Base-by-base conservation (phyloP, 179 eudicot species). In the Beta macrorhiza region DNA sequence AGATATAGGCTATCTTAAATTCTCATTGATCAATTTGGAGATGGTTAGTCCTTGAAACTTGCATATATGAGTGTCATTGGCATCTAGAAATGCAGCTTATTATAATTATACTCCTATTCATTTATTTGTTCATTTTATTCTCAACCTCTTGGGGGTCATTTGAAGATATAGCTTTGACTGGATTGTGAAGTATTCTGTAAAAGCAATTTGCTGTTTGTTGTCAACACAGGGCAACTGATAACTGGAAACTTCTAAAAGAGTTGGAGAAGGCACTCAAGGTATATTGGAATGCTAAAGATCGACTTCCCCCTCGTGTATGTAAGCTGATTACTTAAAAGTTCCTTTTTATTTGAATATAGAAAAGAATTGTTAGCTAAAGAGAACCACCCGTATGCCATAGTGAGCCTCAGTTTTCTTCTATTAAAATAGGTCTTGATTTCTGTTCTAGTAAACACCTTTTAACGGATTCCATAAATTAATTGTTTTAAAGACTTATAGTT, bases 251-350 rank as follows among this genome's bases (percentile, higher is more conserved):
- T 83, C 85, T 95, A 65, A 93, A 95, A 87, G 98, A 95, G 89
- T 85, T 95, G 70, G 98, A 95, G 87, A 93, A 92, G 79, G 98
- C 98, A 22, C 85, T 89, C 72, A 84, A 87, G 84, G 97, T 95
- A 65, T 95, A 92, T 79, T 92, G 91, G 95, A 86, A 85, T 81
- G 97, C 98, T 55, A 92, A 92, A 83, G 95, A 95, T 78, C 94
- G 93, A 65, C 88, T 95, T 82, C 99, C 99, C 59, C 99, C 99
- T 82, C 97, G 98, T 89, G 98, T 95, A 91, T 79, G 85, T 45
- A 73, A 79, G 55, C 81, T 83, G n/a, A 78, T 81, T 42, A 0
- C 47, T 68, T 53, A 42, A 64, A 49, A 56, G 32, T 63, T 52
- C 45, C n/a, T 29, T 15, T 22, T 29, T 72, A 10, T 13, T 19